These are phyloP conservation scores for Yamadazyma oceani DNA, from an alignment of 1,139 yeast species.

Conservation along the genomic window DNA sequence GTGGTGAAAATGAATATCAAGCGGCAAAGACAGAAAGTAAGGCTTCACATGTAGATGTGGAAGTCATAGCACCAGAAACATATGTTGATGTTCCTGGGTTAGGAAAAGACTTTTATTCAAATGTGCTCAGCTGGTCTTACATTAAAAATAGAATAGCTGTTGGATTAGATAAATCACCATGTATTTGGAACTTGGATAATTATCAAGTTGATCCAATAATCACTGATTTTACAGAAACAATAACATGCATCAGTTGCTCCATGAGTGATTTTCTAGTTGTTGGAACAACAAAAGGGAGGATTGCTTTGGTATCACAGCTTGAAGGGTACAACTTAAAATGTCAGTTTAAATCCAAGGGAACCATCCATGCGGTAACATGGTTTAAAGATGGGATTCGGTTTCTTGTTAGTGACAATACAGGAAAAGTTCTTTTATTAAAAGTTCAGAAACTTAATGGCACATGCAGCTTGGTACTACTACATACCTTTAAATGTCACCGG, in stretches of 20 bases:
- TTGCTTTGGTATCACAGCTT: constrained; percentile 24
- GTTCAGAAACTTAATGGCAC: constrained; percentile 18
- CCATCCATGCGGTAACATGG: constrained; percentile 69
- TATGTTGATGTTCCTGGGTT: constrained; percentile 70
- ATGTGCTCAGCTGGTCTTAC: constrained; percentile 73
- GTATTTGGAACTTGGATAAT: constrained; percentile 59
- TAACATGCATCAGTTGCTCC: constrained; percentile 62
- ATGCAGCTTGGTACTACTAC: constrained; percentile 11
- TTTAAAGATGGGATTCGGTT: constrained; percentile 43
- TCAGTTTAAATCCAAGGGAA: constrained; percentile 19
- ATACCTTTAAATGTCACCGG: constrained; percentile 48
- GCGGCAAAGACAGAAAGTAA: neutral
- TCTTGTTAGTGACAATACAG: constrained; percentile 69
- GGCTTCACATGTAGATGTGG: neutral
- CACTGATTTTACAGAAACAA: constrained; percentile 29
- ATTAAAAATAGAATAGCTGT: constrained; percentile 58
- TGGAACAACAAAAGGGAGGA: constrained; percentile 43
- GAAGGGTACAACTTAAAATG: constrained; percentile 7
- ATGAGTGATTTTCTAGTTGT: constrained; percentile 48
- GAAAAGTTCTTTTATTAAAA: constrained; percentile 52
- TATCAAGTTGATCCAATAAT: constrained; percentile 40
- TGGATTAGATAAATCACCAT: constrained; percentile 62
- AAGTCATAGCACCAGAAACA: neutral
- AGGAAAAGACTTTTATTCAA: constrained; percentile 78
- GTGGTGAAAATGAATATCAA: neutral